A percentile compares a stretch with the other conserved stretches of the same genome.
These are phyloP conservation scores for Collybiopsis luxurians DNA, from an alignment of 768 basidiomycete genomes.

Conservation along the genomic window DNA sequence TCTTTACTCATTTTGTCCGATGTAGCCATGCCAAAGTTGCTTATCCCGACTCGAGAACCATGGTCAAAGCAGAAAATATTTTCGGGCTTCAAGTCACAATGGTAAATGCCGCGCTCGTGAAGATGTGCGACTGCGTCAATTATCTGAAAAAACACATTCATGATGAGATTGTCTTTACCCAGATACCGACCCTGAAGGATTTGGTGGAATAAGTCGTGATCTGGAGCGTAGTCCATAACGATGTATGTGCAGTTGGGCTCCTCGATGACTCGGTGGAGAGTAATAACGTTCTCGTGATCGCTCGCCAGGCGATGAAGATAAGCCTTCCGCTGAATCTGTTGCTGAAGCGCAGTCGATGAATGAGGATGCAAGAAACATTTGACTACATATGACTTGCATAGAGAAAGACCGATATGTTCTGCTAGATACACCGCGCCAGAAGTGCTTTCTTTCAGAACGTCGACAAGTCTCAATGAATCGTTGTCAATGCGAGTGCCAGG, in stretches of 20 bases:
- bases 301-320: slow-evolving; percentile 73
- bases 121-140: slow-evolving; percentile 93
- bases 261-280: slow-evolving; percentile 85
- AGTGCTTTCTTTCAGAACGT: slow-evolving; percentile 88
- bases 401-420: slow-evolving; percentile 52
- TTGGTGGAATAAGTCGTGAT: slow-evolving; percentile 91
- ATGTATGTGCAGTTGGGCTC: slow-evolving; percentile 81
- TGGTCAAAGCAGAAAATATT: slow-evolving; percentile 84
- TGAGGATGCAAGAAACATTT: slow-evolving; percentile 76
- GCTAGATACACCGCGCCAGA: slow-evolving; percentile 96
- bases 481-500: slow-evolving; percentile 83
- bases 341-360: slow-evolving; percentile 49
- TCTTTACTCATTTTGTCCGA: slow-evolving; percentile 82
- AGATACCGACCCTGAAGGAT: slow-evolving; percentile 81
- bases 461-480: slow-evolving; percentile 76
- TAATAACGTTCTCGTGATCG: slow-evolving; percentile 78
- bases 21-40: slow-evolving; percentile 95
- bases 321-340: slow-evolving; percentile 87
- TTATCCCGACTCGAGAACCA: slow-evolving; percentile 78
- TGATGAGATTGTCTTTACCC: slow-evolving; percentile 82
- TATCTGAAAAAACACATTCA: slow-evolving; percentile 88
- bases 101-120: slow-evolving; percentile 89
- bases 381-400: slow-evolving; percentile 72
- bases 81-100: slow-evolving; percentile 97
- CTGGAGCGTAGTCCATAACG: slow-evolving; percentile 89